Conservation (phyloP, 2,329 filamentous ascomycete species). For the Aureobasidium sp. region DNA sequence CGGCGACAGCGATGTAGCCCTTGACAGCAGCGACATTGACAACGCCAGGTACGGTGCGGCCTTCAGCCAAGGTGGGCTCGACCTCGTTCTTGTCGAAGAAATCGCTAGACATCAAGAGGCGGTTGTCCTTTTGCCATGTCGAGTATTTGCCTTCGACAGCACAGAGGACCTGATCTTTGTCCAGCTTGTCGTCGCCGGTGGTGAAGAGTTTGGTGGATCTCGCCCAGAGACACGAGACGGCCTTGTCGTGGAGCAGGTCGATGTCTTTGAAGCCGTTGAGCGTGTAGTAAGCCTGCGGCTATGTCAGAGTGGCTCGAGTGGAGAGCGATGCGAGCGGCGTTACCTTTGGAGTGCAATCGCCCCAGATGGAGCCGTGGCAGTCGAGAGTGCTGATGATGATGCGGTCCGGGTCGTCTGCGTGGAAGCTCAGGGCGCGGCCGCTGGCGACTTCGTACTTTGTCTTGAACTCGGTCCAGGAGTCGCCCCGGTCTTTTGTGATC, state of each 20-base stretch:
- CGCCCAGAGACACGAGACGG: conserved; percentile 79
- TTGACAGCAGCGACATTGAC: conserved; percentile 77
- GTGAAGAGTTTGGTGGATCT: conserved; percentile 66
- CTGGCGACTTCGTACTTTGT: conserved; percentile 50
- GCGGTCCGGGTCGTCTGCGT: conserved; percentile 72
- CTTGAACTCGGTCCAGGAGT: conserved; percentile 69
- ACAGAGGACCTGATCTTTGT: conserved; percentile 68
- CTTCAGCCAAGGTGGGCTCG: conserved; percentile 68
- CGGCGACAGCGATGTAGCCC: conserved; percentile 76
- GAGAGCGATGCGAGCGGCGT: not conserved
- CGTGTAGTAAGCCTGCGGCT: conserved; percentile 56
- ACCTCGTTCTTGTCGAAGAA: conserved; percentile 60
- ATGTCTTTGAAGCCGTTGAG: conserved; percentile 70
- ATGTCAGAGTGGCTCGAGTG: not conserved
- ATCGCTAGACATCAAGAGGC: conserved; percentile 70
- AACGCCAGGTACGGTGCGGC: conserved; percentile 67
- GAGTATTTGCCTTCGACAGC: conserved; percentile 67
- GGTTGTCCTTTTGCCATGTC: conserved; percentile 62
- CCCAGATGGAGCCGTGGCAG: conserved; percentile 22
- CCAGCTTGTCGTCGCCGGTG: conserved; percentile 54
- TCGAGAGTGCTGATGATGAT: conserved; percentile 63
- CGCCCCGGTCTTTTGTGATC: conserved; percentile 72
- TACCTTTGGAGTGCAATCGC: conserved; percentile 38
- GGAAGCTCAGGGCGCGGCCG: conserved; percentile 61
- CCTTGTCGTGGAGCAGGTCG: conserved; percentile 56